Base-by-base conservation (phyloP, 2,329 filamentous ascomycete genomes). In the Juglanconis sp. region DNA sequence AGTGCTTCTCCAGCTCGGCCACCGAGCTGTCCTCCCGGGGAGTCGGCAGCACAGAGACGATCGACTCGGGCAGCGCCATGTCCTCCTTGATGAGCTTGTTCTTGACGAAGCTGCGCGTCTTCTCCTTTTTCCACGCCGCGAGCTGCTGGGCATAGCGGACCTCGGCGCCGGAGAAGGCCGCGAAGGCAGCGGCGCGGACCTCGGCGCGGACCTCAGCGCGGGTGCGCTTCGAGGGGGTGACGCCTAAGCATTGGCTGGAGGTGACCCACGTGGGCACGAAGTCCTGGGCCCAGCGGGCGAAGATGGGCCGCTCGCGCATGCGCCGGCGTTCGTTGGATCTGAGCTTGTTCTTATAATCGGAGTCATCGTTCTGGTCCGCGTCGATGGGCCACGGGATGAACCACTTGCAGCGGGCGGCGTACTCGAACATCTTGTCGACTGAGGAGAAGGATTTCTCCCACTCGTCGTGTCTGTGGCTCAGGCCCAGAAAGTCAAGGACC, bases 401-500 rank as follows among this genome's bases (percentile, higher is more conserved):
- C 66, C 91, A 77, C 1, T 81, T 78, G 63, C 85, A 87, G 0
- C 71, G 72, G 2, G 81, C 74, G 1, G 81, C 78, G 76, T 88
- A 93, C 17, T 81, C 76, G 69, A 85, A 92, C 66, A 93, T 72
- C 1, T 81, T 81, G 0, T 84, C 69, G 3, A 80, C 72, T 0
- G 73, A 77, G 0, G 63, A 59, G 66, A 94, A 93, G 0, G 82
- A 82, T 11, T 71, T 66, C 24, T 79, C 73, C 77, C 84, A 91
- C 55, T 71, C 74, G 2, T 59, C 61, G 0, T 65, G 65, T n/a
- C 72, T 68, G 1, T 69, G 64, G 15, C 83, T 75, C 15, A 94
- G 73, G 0, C 85, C 86, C 0, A 92, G 78, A 66, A 94, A 91
- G 0, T 72, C 54, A 13, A 93, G 77, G 0, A 87, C 79, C 15